Conservation (phyloP, 805 yeast genomes). For the Saccharomycopsis fibuligera region DNA sequence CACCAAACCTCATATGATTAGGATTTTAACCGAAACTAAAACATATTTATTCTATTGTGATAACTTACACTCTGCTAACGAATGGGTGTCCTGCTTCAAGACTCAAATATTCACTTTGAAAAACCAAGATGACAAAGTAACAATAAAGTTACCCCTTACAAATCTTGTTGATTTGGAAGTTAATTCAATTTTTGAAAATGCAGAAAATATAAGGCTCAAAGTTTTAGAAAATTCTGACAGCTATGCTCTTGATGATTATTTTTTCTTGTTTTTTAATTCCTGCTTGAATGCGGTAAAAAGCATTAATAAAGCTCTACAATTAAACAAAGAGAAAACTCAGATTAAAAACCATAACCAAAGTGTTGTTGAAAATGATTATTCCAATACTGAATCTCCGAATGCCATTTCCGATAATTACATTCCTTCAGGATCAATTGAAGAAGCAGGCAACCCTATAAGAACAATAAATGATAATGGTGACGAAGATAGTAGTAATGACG, state of each 20-base stretch:
- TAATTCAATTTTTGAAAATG: conserved; percentile 47
- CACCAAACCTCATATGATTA: conserved; percentile 41
- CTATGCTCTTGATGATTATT: conserved; percentile 60
- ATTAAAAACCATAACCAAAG: not conserved
- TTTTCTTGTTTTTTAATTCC: conserved; percentile 55
- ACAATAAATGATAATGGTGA: conserved; percentile 3
- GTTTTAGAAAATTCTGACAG: conserved; percentile 50
- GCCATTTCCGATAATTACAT: conserved; percentile 10
- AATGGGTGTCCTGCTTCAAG: conserved; percentile 72
- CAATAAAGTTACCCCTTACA: conserved; percentile 67
- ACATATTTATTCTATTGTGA: conserved; percentile 69
- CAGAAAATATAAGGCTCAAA: conserved; percentile 52
- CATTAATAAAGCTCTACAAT: conserved; percentile 12
- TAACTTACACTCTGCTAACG: conserved; percentile 61
- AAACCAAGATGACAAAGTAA: conserved; percentile 64
- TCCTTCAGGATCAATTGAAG: conserved; percentile 6
- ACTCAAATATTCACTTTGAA: conserved; percentile 72
- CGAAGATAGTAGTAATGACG: conserved; percentile 1
- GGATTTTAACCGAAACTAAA: conserved; percentile 50
- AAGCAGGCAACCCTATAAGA: not conserved
- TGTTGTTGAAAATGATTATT: not conserved
- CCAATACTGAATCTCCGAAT: not conserved
- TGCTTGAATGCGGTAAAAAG: conserved; percentile 16
- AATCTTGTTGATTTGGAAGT: conserved; percentile 59
- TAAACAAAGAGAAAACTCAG: not conserved